These are phyloP conservation scores for Thymus mandschuricus DNA, from an alignment of 257 asterid genomes.

Conservation along the genomic window DNA sequence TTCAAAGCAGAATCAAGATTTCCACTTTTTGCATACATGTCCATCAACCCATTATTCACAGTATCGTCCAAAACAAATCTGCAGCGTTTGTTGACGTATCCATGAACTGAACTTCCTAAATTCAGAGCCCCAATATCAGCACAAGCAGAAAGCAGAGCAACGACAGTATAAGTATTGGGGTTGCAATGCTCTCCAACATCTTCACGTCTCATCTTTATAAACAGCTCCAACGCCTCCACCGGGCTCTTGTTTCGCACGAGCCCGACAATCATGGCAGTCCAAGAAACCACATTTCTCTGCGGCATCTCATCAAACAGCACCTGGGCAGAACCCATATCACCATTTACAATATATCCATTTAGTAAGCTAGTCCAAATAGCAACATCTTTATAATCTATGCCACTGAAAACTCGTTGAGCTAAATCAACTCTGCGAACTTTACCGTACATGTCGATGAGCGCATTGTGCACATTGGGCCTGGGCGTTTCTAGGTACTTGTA, in stretches of 20 bases:
- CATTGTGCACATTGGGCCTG: conserved; percentile 58
- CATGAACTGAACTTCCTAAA: conserved; percentile 67
- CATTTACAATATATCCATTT: conserved; percentile 54
- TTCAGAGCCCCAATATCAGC: conserved; percentile 86
- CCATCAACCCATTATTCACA: conserved; percentile 70
- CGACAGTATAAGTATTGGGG: conserved; percentile 67
- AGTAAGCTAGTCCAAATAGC: conserved; percentile 81
- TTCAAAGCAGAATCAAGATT: conserved; percentile 56
- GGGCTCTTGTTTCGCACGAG: conserved; percentile 57
- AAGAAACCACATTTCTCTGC: conserved; percentile 62
- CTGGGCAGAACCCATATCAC: conserved; percentile 57
- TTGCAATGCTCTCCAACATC: conserved; percentile 43
- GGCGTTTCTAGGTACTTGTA: conserved; percentile 46
- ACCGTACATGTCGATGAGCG: conserved; percentile 76
- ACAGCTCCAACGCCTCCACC: conserved; percentile 58
- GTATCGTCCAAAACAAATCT: conserved; percentile 50
- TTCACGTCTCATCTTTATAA: conserved; percentile 55
- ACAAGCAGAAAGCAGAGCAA: conserved; percentile 81
- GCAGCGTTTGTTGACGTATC: conserved; percentile 52
- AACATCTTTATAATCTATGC: conserved; percentile 52
- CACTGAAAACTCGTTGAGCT: conserved; percentile 55
- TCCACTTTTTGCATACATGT: conserved; percentile 82
- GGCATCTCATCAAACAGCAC: conserved; percentile 69
- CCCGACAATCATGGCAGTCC: conserved; percentile 90
- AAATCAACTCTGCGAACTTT: conserved; percentile 42